Conservation (phyloP, 495 filamentous ascomycete species). For the Acidomyces sp. region DNA sequence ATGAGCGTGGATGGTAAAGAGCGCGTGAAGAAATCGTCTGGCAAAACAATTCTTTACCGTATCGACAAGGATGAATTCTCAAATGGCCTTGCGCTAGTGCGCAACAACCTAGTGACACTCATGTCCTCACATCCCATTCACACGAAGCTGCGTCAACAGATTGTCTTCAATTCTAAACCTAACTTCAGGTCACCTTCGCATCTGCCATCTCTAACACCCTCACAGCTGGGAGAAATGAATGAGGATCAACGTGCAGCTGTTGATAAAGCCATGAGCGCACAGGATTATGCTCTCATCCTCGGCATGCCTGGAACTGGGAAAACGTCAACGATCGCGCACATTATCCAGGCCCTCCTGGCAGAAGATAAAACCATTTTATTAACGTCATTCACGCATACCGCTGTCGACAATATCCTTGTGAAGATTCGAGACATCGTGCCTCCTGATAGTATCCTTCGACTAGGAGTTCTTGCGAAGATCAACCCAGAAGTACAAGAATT, state of each 20-base stretch:
- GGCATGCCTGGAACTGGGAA: conserved; percentile 98
- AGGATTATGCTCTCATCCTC: conserved; percentile 86
- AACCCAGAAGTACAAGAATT: conserved; percentile 78
- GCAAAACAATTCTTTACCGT: conserved; percentile 57
- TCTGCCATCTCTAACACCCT: conserved; percentile 29
- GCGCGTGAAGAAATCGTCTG: conserved; percentile 32
- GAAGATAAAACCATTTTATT: conserved; percentile 87
- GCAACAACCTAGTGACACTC: conserved; percentile 81
- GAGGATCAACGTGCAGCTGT: conserved; percentile 76
- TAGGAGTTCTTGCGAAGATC: conserved; percentile 71
- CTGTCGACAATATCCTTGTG: conserved; percentile 91
- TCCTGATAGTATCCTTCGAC: conserved; percentile 51
- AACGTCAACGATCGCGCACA: conserved; percentile 93
- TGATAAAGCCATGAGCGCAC: conserved; percentile 85
- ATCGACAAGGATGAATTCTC: conserved; percentile 97
- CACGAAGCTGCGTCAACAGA: conserved; percentile 62
- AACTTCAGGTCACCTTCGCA: conserved; percentile 55
- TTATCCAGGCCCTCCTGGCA: conserved; percentile 78
- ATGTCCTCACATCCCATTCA: conserved; percentile 71
- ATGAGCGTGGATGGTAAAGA: conserved; percentile 64
- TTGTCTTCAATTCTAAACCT: conserved; percentile 60
- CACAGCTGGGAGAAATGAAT: conserved; percentile 46
- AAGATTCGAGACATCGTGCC: conserved; percentile 61
- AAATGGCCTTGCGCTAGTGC: conserved; percentile 88
- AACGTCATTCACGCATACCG: conserved; percentile 92